phyloP scores from a whole-genome alignment of 139 green algal genomes.

The Edaphochlamys debaryana region DNA sequence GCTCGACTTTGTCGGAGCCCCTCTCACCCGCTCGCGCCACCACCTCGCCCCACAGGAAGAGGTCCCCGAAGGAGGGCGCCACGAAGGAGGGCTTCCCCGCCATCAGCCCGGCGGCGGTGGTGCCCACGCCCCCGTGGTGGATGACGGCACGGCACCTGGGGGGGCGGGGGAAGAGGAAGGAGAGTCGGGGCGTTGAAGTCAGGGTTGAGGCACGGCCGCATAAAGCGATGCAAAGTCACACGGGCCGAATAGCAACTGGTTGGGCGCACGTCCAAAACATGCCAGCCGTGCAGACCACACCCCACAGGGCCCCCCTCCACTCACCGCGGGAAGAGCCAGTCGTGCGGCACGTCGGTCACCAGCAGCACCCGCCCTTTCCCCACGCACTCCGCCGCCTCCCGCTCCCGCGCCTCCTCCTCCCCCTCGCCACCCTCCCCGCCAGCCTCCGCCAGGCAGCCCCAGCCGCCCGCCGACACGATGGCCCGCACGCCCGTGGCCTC shows the following conservation, averaged over 20 bases:
- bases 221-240: too few relatives aligned
- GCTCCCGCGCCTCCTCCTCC: background rate
- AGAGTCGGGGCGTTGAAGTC: too few relatives aligned
- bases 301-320: too few relatives aligned
- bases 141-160: slow-evolving; percentile 65
- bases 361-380: slow-evolving; percentile 22
- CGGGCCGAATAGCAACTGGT: too few relatives aligned
- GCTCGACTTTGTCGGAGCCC: background rate
- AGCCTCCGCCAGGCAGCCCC: slow-evolving; percentile 30
- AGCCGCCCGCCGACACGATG: slow-evolving; percentile 43
- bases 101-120: slow-evolving; percentile 65
- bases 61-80: slow-evolving; percentile 79
- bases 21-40: slow-evolving; percentile 8
- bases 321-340: slow-evolving; percentile 71
- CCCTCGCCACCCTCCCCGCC: background rate
- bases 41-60: slow-evolving; percentile 74
- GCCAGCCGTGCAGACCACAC: too few relatives aligned
- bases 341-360: slow-evolving; percentile 58
- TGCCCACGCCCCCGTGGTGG: slow-evolving; percentile 86
- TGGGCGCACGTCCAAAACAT: too few relatives aligned
- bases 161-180: too few relatives aligned
- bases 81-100: slow-evolving; percentile 73
- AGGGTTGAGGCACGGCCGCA: too few relatives aligned
- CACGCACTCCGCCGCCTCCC: background rate
- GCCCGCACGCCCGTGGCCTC: slow-evolving; percentile 21